These are phyloP conservation scores for Prunus armeniaca DNA, from an alignment of 306 rosid genomes.

Conservation along the genomic window DNA sequence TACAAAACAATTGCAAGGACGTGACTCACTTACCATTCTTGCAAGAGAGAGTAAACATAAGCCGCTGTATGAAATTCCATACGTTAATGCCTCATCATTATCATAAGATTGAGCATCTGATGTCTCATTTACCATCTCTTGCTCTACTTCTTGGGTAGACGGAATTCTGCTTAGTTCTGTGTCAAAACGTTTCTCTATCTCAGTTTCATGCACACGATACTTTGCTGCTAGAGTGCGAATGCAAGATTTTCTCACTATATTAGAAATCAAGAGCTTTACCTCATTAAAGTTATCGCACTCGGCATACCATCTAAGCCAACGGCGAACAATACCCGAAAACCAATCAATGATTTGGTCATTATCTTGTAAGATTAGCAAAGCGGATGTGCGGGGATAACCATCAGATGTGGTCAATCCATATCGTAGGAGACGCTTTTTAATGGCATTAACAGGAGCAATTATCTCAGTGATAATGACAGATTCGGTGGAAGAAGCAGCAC, in stretches of 20 bases:
- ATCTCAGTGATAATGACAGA: conserved; percentile 48
- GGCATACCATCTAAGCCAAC: conserved; percentile 85
- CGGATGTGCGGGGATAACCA: conserved; percentile 54
- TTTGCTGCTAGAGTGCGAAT: conserved; percentile 85
- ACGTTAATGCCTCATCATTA: conserved; percentile 67
- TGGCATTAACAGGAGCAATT: conserved; percentile 61
- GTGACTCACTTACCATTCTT: conserved; percentile 68
- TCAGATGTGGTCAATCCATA: conserved; percentile 62
- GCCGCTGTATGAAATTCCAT: conserved; percentile 78
- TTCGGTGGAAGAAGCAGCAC: conserved; percentile 38
- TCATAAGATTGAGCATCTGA: conserved; percentile 46
- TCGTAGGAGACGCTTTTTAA: conserved; percentile 59
- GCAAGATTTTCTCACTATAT: conserved; percentile 77
- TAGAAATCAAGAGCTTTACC: conserved; percentile 54
- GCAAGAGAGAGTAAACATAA: conserved; percentile 70
- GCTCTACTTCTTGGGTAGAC: conserved; percentile 48
- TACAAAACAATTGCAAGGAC: conserved; percentile 80
- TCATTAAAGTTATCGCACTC: conserved; percentile 59
- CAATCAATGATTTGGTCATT: conserved; percentile 67
- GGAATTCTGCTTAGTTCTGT: conserved; percentile 65
- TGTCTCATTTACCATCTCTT: conserved; percentile 40
- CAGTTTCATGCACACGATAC: conserved; percentile 62
- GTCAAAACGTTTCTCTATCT: conserved; percentile 69
- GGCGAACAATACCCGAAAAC: conserved; percentile 67
- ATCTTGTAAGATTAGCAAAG: conserved; percentile 70